These are phyloP conservation scores for Climacium dendroides DNA, from an alignment of 225 moss, liverwort and hornwort species.

Conservation along the genomic window DNA sequence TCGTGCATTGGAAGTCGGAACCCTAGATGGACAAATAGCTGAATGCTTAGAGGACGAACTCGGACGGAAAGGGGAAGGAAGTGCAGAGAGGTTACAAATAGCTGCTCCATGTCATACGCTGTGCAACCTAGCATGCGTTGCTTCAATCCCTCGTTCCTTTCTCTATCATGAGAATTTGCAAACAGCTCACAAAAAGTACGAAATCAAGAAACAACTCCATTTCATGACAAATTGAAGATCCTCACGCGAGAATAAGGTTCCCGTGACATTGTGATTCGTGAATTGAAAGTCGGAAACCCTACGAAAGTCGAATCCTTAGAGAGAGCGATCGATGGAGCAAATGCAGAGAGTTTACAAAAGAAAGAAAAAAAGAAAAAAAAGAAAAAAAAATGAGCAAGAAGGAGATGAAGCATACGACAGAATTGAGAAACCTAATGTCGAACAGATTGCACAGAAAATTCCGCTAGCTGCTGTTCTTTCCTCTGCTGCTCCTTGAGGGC, in stretches of 20 bases:
- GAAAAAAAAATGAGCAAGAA: neutral
- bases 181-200: neutral
- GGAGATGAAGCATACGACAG: neutral
- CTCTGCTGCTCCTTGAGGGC: conserved; percentile 52
- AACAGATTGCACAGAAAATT: conserved; percentile 3
- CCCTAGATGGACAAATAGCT: neutral
- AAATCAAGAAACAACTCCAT: neutral
- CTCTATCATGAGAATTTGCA: neutral
- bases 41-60: neutral
- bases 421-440: conserved; percentile 1
- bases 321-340: neutral
- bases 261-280: neutral
- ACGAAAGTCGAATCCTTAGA: neutral
- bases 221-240: neutral
- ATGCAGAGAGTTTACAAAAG: neutral
- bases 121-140: neutral
- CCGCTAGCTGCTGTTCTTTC: conserved; percentile 3
- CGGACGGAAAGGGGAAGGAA: neutral
- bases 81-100: neutral
- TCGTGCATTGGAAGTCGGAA: neutral
- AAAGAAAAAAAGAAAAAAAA: neutral
- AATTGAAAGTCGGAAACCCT: conserved; percentile 6
- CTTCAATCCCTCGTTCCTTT: neutral
- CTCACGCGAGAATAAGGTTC: neutral
- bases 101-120: neutral